These are phyloP conservation scores for Coemansia sp. DNA, from an alignment of 192 early-diverging fungal species.

Conservation along the genomic window DNA sequence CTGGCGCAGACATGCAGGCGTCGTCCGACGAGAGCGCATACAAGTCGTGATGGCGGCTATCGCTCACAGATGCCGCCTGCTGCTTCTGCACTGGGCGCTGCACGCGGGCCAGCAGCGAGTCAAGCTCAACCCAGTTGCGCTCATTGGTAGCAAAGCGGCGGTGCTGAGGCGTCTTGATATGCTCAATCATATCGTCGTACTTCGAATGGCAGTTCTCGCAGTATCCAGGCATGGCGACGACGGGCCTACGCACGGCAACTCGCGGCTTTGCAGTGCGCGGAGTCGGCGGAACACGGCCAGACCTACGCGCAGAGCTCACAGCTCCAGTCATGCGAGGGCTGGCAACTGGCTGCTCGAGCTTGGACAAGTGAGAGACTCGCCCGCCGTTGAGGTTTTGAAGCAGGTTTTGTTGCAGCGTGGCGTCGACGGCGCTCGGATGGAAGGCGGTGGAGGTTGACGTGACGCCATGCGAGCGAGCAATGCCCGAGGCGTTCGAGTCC, in stretches of 20 bases:
- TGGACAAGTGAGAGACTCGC: conserved; percentile 48
- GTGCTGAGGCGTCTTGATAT: conserved; percentile 46
- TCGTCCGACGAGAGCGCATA: conserved; percentile 47
- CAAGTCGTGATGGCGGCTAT: conserved; percentile 1
- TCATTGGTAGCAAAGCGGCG: conserved; percentile 49
- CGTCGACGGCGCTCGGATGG: conserved; percentile 31
- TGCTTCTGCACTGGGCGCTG: conserved; percentile 31
- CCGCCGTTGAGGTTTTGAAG: conserved; percentile 52
- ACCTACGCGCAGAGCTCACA: neutral
- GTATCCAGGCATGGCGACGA: conserved; percentile 45
- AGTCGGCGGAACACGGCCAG: conserved; percentile 28
- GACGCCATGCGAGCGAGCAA: conserved; percentile 28
- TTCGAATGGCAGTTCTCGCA: conserved; percentile 59
- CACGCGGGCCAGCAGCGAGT: conserved; percentile 34
- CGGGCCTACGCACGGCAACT: conserved; percentile 34
- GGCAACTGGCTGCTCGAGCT: conserved; percentile 46
- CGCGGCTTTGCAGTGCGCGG: conserved; percentile 49
- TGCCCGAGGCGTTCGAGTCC: conserved; percentile 56
- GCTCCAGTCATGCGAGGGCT: conserved; percentile 3
- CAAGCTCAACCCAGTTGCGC: conserved; percentile 53
- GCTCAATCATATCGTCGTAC: conserved; percentile 54
- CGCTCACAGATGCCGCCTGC: neutral
- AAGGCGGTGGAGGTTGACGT: conserved; percentile 54
- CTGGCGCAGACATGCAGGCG: conserved; percentile 7
- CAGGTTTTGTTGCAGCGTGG: conserved; percentile 43